Conservation (phyloP, 2,329 filamentous ascomycete genomes). For the Chaetomiaceae sp. region DNA sequence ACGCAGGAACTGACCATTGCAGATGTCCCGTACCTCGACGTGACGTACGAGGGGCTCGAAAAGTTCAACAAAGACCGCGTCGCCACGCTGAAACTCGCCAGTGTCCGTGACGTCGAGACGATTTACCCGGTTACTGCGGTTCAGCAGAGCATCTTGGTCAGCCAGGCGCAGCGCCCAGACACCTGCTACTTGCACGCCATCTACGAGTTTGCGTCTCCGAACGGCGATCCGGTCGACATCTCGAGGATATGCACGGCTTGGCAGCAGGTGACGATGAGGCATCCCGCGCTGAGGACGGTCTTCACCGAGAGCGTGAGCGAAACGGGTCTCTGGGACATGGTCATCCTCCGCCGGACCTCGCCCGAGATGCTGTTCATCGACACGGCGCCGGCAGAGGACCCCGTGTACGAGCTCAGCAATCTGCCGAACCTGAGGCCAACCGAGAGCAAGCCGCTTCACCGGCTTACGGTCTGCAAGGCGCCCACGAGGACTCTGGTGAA, state of each 20-base stretch:
- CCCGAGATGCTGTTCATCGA: slow-evolving; percentile 53
- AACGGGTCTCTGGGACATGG: slow-evolving; percentile 46
- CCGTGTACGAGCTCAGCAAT: slow-evolving; percentile 37
- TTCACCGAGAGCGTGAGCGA: slow-evolving; percentile 49
- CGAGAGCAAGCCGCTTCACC: slow-evolving; percentile 43
- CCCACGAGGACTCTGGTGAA: slow-evolving; percentile 43
- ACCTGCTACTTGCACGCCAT: slow-evolving; percentile 43
- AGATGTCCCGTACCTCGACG: slow-evolving; percentile 45
- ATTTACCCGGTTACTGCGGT: slow-evolving; percentile 45
- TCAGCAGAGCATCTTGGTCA: slow-evolving; percentile 48
- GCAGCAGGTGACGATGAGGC: slow-evolving; percentile 44
- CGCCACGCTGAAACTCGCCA: slow-evolving; percentile 37
- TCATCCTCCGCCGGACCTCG: slow-evolving; percentile 44
- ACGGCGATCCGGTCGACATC: slow-evolving; percentile 38
- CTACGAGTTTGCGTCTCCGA: slow-evolving; percentile 43
- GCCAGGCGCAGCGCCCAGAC: slow-evolving; percentile 39
- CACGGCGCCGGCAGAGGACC: slow-evolving; percentile 36
- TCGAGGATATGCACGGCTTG: slow-evolving; percentile 46
- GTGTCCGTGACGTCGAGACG: slow-evolving; percentile 44
- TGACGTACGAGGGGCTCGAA: slow-evolving; percentile 43
- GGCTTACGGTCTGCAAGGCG: slow-evolving; percentile 47
- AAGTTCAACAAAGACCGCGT: slow-evolving; percentile 42
- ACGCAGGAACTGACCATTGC: slow-evolving; percentile 47
- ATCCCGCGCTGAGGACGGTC: slow-evolving; percentile 45
- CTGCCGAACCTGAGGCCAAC: slow-evolving; percentile 38